A percentile compares a stretch with the other conserved stretches of the same genome.
These are phyloP conservation scores for Colletotrichum karsti DNA, from an alignment of 2,329 filamentous ascomycete species.

Conservation along the genomic window DNA sequence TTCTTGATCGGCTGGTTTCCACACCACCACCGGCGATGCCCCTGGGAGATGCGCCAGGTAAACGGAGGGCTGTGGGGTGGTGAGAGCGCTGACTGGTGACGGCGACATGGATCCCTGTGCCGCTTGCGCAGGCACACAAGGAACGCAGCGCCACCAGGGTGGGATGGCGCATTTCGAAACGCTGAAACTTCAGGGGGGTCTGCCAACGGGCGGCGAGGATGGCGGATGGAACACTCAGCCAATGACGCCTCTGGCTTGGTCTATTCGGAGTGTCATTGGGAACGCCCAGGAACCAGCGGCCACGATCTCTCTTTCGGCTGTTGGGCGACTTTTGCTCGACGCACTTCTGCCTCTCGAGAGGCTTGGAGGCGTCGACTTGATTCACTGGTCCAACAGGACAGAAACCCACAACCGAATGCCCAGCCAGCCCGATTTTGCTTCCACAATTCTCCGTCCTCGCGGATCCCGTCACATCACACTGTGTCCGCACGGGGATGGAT, in stretches of 20 bases:
- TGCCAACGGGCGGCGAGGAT: slow-evolving; percentile 16
- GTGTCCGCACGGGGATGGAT: slow-evolving; percentile 3
- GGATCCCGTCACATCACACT: slow-evolving; percentile 21
- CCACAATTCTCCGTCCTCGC: slow-evolving; percentile 1
- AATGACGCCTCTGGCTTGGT: slow-evolving; percentile 15
- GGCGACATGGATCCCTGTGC: slow-evolving; percentile 9
- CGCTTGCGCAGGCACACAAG: slow-evolving; percentile 31
- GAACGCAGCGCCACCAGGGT: slow-evolving; percentile 21
- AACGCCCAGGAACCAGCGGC: neutral
- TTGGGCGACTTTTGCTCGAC: neutral
- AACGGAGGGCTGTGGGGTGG: slow-evolving; percentile 4
- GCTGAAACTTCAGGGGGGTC: slow-evolving; percentile 29
- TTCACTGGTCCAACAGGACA: slow-evolving; percentile 8
- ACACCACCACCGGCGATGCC: slow-evolving; percentile 16
- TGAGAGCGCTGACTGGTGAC: neutral
- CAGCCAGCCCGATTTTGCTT: neutral
- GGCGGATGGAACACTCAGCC: slow-evolving; percentile 14
- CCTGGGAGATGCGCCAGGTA: slow-evolving; percentile 21
- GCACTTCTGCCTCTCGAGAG: too few relatives aligned
- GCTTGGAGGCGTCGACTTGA: neutral
- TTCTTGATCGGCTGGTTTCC: slow-evolving; percentile 22
- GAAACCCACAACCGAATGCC: slow-evolving; percentile 5
- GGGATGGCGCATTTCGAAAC: slow-evolving; percentile 30
- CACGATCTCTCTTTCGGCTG: slow-evolving; percentile 16
- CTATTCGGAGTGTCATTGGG: neutral